Evolutionary conservation across 371 early-diverging fungal species (phyloP).

Genomic region (Actinomortierella wolfii): DNA sequence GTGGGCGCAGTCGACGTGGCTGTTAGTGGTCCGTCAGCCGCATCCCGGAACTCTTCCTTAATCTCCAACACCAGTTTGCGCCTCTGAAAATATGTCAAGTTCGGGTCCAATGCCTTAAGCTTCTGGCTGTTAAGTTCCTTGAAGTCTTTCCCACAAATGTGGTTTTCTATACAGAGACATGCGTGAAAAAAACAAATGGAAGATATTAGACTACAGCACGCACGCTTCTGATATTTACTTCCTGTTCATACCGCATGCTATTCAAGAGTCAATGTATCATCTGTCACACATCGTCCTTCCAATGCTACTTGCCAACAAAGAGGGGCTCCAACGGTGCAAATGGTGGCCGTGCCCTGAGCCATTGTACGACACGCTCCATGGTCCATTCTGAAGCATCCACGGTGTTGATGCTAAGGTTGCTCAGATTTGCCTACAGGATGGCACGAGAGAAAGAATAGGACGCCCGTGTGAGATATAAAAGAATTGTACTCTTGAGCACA

Average conservation of each 20-base stretch:
- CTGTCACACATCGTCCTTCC: too few relatives aligned
- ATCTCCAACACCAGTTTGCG: constrained; percentile 30
- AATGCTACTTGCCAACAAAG: constrained; percentile 23
- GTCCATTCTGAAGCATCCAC: constrained; percentile 34
- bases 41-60: too few relatives aligned
- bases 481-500: neutral
- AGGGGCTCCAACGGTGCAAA: constrained; percentile 30
- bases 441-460: neutral
- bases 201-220: neutral
- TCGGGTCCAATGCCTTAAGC: constrained; percentile 29
- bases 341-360: constrained; percentile 23
- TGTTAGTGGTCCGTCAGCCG: constrained; percentile 35
- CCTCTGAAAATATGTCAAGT: constrained; percentile 33
- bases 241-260: neutral
- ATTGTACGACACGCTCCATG: constrained; percentile 37
- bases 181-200: neutral
- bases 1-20: constrained; percentile 26
- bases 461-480: neutral
- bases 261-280: neutral
- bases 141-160: constrained; percentile 33
- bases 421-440: constrained; percentile 26
- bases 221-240: neutral
- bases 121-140: constrained; percentile 17
- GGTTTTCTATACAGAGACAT: constrained; percentile 16
- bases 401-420: constrained; percentile 29